Evolutionary conservation across 2,329 filamentous ascomycete genomes (phyloP).

Genomic region (Hymenoscyphus fructigenus): DNA sequence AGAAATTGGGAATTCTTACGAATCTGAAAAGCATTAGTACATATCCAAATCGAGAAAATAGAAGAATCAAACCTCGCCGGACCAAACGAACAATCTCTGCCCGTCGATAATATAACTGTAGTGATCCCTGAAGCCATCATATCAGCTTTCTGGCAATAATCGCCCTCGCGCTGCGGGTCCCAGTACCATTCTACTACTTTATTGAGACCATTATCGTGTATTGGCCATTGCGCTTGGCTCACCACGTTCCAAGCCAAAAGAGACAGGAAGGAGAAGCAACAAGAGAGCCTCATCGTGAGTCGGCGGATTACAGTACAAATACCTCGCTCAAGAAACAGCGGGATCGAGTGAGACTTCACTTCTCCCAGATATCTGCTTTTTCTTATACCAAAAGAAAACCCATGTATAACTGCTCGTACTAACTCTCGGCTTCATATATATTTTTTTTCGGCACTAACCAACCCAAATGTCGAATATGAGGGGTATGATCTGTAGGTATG

Average conservation of each 20-base stretch:
- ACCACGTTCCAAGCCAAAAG: constrained; percentile 8
- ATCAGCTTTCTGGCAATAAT: background rate
- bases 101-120: constrained; percentile 53
- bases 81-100: constrained; percentile 51
- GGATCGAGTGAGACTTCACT: background rate
- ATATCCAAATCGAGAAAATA: too few species aligned
- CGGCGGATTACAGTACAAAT: background rate
- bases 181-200: constrained; percentile 45
- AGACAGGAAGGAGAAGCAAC: constrained; percentile 5
- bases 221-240: constrained; percentile 42
- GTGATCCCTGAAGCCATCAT: constrained; percentile 43
- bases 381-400: background rate
- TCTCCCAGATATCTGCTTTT: background rate
- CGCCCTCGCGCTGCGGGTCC: background rate
- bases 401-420: background rate
- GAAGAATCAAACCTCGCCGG: constrained; percentile 42
- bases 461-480: background rate
- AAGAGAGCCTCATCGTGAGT: constrained; percentile 8
- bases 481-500: background rate
- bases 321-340: background rate
- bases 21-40: background rate
- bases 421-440: background rate
- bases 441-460: background rate
- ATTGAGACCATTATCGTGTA: constrained; percentile 49
- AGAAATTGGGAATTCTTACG: background rate